phyloP scores from a whole-genome alignment of 257 asterid genomes.

The Mentha longifolia region DNA sequence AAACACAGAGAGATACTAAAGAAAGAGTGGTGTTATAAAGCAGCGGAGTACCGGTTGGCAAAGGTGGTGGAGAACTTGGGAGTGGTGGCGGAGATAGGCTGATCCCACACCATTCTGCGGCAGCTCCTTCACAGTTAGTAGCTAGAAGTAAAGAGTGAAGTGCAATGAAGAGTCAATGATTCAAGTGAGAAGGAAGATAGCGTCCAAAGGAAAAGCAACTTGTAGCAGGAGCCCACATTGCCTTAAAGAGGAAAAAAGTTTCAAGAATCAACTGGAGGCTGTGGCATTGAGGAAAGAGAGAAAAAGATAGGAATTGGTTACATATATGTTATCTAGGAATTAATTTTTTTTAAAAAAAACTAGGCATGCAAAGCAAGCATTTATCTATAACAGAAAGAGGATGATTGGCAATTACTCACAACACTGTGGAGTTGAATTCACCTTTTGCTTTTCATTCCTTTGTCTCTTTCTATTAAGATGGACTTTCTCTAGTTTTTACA shows the following conservation, averaged over 20 bases:
- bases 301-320: not conserved
- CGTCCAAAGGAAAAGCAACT: constrained; percentile 20
- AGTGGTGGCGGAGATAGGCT: constrained; percentile 40
- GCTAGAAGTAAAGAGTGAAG: constrained; percentile 30
- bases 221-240: constrained; percentile 34
- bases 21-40: not conserved
- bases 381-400: constrained; percentile 26
- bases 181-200: constrained; percentile 29
- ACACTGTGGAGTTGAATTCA: constrained; percentile 39
- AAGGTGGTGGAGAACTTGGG: constrained; percentile 54
- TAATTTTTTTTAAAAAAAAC: too few species aligned
- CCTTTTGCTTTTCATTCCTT: constrained; percentile 54
- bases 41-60: constrained; percentile 51
- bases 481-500: constrained; percentile 34
- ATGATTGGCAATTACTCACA: constrained; percentile 28
- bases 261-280: not conserved
- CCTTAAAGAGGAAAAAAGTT: constrained; percentile 31
- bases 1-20: not conserved
- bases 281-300: not conserved
- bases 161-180: constrained; percentile 37
- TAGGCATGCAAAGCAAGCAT: constrained; percentile 22
- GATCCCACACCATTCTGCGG: constrained; percentile 46
- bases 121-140: constrained; percentile 8
- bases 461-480: constrained; percentile 37
- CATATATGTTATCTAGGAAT: not conserved